Evolutionary conservation across 192 early-diverging fungal species (phyloP), one percentile per base, ranked within the genome.

Genomic region (Irineochytrium annulatum): DNA sequence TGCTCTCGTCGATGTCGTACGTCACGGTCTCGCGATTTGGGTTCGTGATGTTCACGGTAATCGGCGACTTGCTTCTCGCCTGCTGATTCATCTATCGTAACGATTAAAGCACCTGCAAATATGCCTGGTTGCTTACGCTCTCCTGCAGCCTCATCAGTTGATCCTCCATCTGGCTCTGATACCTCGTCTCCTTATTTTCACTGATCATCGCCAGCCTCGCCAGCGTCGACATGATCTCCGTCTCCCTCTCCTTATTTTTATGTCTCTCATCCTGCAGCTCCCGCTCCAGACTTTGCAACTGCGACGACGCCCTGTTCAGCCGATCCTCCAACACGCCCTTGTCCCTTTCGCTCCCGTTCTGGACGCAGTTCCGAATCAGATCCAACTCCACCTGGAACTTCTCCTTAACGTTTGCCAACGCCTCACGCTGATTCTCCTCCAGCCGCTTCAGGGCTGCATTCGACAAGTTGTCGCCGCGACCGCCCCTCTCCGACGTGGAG

Each of bases 361-460:
- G 2, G 44, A 31, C 11, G 17, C 11, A 46, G 4, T 60, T 46
- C 46, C 61, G 60, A 28, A 71, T 55, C 24, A 24, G 51, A 3
- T 51, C 49, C 22, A 65, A 46, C 22, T 71, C 63, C 17, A 62
- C 24, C 39, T 65, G 63, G 8, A 60, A 53, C 35, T 66, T 58
- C 2, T 59, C 24, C 1, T 43, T 41, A 14, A 55, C 34, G 16
- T 33, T 33, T 14, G 35, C 4, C 0, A 54, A 60, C 8, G 57
- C 65, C 1, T 14, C 24, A 2, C 13, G 26, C 2, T 67, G 33
- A 53, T 60, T 33, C 26, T 22, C 22, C 29, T 43, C 55, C 11
- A 65, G 46, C 22, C 22, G 8, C 19, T 34, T 67, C 56, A 17
- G 13, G 13, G 46, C 46, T 6, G 13, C 6, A 6, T 8, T 22